A percentile compares a stretch with the other conserved stretches of the same genome.
Evolutionary conservation across 495 filamentous ascomycete genomes (phyloP).

Genomic region (Neurospora pannonica): DNA sequence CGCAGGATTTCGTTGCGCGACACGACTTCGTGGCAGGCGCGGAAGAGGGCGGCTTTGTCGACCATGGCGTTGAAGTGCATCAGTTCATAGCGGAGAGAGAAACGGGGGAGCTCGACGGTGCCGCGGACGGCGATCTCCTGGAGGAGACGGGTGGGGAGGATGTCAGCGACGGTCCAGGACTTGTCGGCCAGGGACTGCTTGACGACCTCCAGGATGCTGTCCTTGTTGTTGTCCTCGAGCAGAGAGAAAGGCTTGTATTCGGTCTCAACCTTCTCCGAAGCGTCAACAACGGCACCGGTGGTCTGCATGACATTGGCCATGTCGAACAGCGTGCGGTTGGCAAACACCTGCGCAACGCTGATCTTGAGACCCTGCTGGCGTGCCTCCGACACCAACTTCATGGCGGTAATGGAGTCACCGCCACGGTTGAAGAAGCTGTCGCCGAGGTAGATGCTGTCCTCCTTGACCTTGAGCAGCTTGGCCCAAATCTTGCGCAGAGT

Average conservation of each 20-base stretch:
- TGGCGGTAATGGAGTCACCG: conserved; percentile 62
- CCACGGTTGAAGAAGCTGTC: conserved; percentile 56
- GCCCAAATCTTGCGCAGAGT: conserved; percentile 26
- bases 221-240: conserved; percentile 6
- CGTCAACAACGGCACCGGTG: conserved; percentile 1
- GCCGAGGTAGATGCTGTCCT: conserved; percentile 37
- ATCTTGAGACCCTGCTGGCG: conserved; percentile 41
- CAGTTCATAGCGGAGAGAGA: conserved; percentile 33
- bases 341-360: conserved; percentile 46
- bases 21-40: conserved; percentile 33
- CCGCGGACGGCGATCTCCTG: conserved; percentile 56
- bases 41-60: conserved; percentile 19
- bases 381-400: conserved; percentile 55
- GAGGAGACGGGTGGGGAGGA: conserved; percentile 53
- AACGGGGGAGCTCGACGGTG: conserved; percentile 42
- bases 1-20: conserved; percentile 57
- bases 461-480: conserved; percentile 22
- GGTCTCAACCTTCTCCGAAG: conserved; percentile 9
- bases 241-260: conserved; percentile 20
- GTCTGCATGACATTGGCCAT: conserved; percentile 26
- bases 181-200: conserved; percentile 23
- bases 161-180: conserved; percentile 41
- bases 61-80: conserved; percentile 25
- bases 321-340: conserved; percentile 38
- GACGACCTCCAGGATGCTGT: not conserved